These are phyloP conservation scores for Fusarium algeriense DNA, from an alignment of 2,329 filamentous ascomycete species.

Conservation along the genomic window DNA sequence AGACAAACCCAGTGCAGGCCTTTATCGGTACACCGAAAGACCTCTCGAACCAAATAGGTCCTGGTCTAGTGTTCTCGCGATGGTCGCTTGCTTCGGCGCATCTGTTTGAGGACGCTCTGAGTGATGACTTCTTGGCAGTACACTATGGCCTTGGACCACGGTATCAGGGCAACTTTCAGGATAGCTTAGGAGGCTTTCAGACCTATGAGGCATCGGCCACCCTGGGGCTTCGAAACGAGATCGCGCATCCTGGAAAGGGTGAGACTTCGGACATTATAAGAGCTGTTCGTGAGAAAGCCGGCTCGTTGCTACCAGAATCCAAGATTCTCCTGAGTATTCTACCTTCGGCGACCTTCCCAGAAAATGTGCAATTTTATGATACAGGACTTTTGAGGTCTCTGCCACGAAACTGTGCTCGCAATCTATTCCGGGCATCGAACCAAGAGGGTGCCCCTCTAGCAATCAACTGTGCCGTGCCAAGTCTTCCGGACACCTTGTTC, in stretches of 20 bases:
- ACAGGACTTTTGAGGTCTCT: constrained; percentile 80
- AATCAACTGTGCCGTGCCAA: constrained; percentile 88
- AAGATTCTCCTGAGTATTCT: constrained; percentile 87
- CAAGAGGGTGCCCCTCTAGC: constrained; percentile 77
- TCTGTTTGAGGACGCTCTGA: constrained; percentile 86
- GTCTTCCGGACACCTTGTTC: constrained; percentile 88
- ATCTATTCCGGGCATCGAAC: constrained; percentile 56
- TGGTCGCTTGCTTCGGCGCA: constrained; percentile 94
- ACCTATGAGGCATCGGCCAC: constrained; percentile 95
- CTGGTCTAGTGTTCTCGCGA: constrained; percentile 78
- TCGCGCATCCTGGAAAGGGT: constrained; percentile 88
- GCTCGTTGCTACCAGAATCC: constrained; percentile 82
- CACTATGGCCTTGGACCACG: constrained; percentile 89
- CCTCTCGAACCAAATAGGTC: constrained; percentile 80
- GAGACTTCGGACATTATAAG: constrained; percentile 91
- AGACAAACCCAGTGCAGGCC: constrained; percentile 81
- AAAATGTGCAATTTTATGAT: constrained; percentile 83
- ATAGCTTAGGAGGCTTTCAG: constrained; percentile 94
- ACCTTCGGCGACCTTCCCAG: constrained; percentile 82
- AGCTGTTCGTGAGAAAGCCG: constrained; percentile 88
- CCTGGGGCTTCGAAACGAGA: constrained; percentile 90
- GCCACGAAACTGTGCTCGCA: constrained; percentile 78
- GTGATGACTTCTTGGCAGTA: constrained; percentile 91
- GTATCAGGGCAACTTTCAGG: constrained; percentile 97
- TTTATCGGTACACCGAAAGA: constrained; percentile 95